phyloP scores from a whole-genome alignment of 495 filamentous ascomycete genomes.

The Penicillium crystallinum region DNA sequence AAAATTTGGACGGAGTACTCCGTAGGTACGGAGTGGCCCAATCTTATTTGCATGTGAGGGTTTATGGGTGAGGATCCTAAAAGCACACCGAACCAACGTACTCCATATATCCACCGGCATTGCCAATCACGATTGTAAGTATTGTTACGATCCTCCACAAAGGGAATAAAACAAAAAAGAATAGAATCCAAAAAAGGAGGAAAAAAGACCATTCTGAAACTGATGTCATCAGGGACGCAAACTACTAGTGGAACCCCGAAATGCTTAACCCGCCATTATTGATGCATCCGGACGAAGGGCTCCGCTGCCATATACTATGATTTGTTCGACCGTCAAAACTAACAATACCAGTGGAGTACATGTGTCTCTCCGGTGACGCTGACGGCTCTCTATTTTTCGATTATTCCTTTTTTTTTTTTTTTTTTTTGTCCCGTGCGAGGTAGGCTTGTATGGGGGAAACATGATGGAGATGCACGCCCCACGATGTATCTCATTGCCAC shows the following conservation, averaged over 20 bases:
- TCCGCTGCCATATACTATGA: constrained; percentile 15
- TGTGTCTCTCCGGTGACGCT: constrained; percentile 1
- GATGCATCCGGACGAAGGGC: constrained; percentile 24
- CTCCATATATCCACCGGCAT: not conserved
- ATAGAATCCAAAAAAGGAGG: too few species aligned
- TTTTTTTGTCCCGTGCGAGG: not conserved
- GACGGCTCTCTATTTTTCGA: constrained; percentile 4
- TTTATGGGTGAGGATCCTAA: not conserved
- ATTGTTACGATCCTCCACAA: not conserved
- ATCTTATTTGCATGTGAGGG: not conserved
- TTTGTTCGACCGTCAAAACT: constrained; percentile 11
- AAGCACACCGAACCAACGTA: not conserved
- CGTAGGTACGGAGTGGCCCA: not conserved
- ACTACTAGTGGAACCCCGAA: constrained; percentile 10
- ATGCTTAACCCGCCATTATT: constrained; percentile 33
- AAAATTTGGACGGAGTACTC: too few species aligned
- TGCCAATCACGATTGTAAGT: not conserved
- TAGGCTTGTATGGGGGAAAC: not conserved
- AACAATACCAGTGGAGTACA: constrained; percentile 3
- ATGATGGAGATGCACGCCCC: constrained; percentile 14
- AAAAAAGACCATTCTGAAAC: not conserved
- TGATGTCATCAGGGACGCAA: constrained; percentile 28
- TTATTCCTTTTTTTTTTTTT: not conserved
- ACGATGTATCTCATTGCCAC: constrained; percentile 23
- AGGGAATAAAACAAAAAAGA: not conserved